These are phyloP conservation scores for Phytophthora fragariae DNA, from an alignment of 352 stramenopile genomes.

Conservation along the genomic window DNA sequence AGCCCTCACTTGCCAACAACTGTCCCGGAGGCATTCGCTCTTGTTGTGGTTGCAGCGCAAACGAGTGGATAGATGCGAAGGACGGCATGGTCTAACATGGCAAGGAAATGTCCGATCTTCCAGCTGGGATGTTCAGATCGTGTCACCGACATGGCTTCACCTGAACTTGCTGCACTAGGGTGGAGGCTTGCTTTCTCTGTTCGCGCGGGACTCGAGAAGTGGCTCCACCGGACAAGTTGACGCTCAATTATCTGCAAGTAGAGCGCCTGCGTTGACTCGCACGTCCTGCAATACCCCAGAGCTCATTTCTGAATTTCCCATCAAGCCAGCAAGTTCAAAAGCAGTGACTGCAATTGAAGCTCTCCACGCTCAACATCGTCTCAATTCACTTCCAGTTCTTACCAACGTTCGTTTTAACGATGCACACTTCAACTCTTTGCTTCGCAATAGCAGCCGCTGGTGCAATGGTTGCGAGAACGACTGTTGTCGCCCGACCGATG, in stretches of 20 bases:
- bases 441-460: slow-evolving; percentile 9
- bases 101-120: slow-evolving; percentile 27
- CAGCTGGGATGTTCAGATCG: slow-evolving; percentile 34
- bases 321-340: slow-evolving; percentile 27
- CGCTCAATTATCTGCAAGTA: not conserved
- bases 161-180: slow-evolving; percentile 20
- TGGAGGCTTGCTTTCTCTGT: slow-evolving; percentile 32
- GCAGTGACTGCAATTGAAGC: slow-evolving; percentile 18
- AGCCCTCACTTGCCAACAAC: slow-evolving; percentile 12
- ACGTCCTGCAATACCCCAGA: not conserved
- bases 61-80: slow-evolving; percentile 8
- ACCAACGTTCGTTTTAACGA: not conserved
- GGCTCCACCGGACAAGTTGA: slow-evolving; percentile 18
- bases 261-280: not conserved
- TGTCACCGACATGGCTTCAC: slow-evolving; percentile 21
- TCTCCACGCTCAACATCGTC: not conserved
- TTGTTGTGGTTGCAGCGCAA: slow-evolving; percentile 16
- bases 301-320: slow-evolving; percentile 34
- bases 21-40: slow-evolving; percentile 18
- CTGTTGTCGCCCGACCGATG: slow-evolving; percentile 38
- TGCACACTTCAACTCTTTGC: slow-evolving; percentile 25
- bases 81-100: slow-evolving; percentile 3
- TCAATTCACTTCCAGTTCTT: not conserved
- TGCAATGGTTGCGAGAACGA: slow-evolving; percentile 3
- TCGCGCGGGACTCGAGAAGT: slow-evolving; percentile 21